Evolutionary conservation across 192 early-diverging fungal genomes (phyloP), one percentile per base, ranked within the genome.

Genomic region (Pilobolus umbonatus): DNA sequence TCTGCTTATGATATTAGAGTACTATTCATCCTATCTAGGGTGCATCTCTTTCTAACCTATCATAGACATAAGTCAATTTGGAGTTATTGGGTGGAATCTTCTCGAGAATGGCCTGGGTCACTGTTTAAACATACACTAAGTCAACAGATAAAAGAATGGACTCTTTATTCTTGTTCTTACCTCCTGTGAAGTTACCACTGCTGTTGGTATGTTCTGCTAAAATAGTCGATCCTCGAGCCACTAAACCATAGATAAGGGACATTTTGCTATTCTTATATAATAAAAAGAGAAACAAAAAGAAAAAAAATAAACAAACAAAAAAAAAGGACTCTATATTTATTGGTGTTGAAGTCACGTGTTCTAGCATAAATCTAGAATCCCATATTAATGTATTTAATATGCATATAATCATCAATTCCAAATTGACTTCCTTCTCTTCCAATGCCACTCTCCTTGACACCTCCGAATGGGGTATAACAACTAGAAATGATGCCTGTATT

Each of bases 41-140:
- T 40, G 15, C 14, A 40, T 42, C 36, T n/a, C 3, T 1, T 29
- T 26, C 52, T 60, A 75, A 83, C 82, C 82, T 67, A 75, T 96
- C 94, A 67, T 93, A 94, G 25, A 92, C 89, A 65, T 92, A 96
- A 4, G 94, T 92, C 46, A 96, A 73, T 65, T 93, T 93, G 29
- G 89, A 89, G 72, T 96, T 88, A 67, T 88, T 91, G 28, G 91
- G 86, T 6, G 92, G 90, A 32, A 96, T 90, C 65, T 92, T 91
- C 51, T 87, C 88, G 12, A 94, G 79, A 56, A 96, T 94, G 24
- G 86, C 87, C 61, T 92, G 87, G 19, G 88, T 90, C 45, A 92
- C 85, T 78, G 65, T 19, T 14, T 22, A 22, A 53, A 19, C 11
- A 10, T 32, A 11, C 5, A 25, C 11, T 26, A 19, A 12, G 35